Evolutionary conservation across 805 yeast genomes (phyloP).

Genomic region (Isabelozyma pseudorhagii): DNA sequence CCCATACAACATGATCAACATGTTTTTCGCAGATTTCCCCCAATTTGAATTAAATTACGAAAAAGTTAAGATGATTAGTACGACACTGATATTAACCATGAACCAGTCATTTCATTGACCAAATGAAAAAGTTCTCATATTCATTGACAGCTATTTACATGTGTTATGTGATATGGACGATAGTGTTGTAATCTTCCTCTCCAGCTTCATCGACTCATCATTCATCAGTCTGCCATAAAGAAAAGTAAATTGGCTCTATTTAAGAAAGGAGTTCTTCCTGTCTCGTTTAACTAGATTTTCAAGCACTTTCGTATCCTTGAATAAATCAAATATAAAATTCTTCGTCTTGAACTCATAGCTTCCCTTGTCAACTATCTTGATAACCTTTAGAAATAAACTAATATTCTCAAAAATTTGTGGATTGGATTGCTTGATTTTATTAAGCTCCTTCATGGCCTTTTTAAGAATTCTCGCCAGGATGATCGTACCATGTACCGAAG

Average conservation of each 20-base stretch:
- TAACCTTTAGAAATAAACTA: constrained; percentile 49
- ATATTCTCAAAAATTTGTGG: constrained; percentile 56
- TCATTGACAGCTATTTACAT: too few relatives aligned
- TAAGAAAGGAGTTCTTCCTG: constrained; percentile 18
- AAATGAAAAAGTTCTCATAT: too few relatives aligned
- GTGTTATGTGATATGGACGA: too few relatives aligned
- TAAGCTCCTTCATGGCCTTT: constrained; percentile 56
- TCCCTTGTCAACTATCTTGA: constrained; percentile 51
- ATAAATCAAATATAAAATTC: constrained; percentile 62
- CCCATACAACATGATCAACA: too few relatives aligned
- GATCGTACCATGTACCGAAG: constrained; percentile 29
- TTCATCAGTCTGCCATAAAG: not conserved
- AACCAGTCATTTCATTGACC: too few relatives aligned
- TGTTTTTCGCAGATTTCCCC: too few relatives aligned
- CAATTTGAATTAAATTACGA: too few relatives aligned
- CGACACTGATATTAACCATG: too few relatives aligned
- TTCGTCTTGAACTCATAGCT: constrained; percentile 63
- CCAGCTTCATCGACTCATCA: too few relatives aligned
- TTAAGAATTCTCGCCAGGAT: constrained; percentile 37
- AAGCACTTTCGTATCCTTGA: constrained; percentile 51
- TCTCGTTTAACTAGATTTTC: constrained; percentile 50
- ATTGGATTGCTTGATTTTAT: constrained; percentile 46
- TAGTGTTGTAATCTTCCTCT: too few relatives aligned
- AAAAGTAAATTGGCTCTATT: not conserved
- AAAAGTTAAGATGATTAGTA: too few relatives aligned